phyloP scores from a whole-genome alignment of 805 yeast genomes.

The Kuraishia ogatae region DNA sequence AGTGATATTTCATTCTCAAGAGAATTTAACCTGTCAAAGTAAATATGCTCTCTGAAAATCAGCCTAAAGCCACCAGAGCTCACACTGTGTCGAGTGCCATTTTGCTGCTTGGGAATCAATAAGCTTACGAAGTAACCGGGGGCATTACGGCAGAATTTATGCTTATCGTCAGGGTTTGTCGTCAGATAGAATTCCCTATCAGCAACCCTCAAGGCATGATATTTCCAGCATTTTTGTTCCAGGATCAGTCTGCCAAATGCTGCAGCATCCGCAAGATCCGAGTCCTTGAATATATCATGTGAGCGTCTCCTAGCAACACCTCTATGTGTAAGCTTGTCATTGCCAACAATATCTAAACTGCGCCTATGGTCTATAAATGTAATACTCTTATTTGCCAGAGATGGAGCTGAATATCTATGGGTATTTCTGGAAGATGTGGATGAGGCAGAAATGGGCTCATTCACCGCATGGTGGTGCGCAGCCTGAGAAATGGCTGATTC shows the following conservation, averaged over 20 bases:
- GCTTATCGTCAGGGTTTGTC: constrained; percentile 58
- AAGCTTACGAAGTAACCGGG: constrained; percentile 54
- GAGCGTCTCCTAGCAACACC: neutral
- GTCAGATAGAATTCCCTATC: constrained; percentile 46
- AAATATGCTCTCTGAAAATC: neutral
- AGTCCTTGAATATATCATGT: neutral
- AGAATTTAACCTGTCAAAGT: neutral
- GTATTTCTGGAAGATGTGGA: neutral
- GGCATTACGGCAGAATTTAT: constrained; percentile 47
- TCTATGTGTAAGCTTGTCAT: neutral
- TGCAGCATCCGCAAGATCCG: neutral
- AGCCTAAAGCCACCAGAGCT: constrained; percentile 1
- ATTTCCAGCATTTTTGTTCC: constrained; percentile 43
- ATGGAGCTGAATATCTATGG: neutral
- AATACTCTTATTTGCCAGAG: neutral
- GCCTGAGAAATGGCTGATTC: neutral
- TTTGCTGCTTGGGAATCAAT: constrained; percentile 11
- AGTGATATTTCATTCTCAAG: neutral
- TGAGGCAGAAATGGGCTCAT: neutral
- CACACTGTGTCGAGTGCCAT: neutral
- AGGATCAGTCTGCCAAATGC: neutral
- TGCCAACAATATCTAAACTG: neutral
- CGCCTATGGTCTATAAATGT: neutral
- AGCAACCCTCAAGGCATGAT: constrained; percentile 49
- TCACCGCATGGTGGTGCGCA: neutral